Base-by-base conservation (phyloP, 129 eudicot species). In the Sambucus nigra region DNA sequence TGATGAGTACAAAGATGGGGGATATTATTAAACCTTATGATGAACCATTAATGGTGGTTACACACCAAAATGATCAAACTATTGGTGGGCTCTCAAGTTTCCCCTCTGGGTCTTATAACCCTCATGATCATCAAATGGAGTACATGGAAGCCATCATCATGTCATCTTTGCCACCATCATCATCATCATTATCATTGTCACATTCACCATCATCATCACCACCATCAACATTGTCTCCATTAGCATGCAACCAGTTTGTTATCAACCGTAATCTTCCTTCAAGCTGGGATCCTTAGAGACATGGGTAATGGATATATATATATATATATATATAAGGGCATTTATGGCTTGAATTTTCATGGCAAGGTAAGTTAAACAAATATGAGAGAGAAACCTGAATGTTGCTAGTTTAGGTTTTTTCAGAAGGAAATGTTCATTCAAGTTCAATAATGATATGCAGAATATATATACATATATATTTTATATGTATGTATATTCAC, bases 331-430 rank as follows among this genome's bases (percentile, higher is more conserved):
- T n/a, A n/a, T n/a, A n/a, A n/a, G n/a, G n/a, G 20, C 28, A 35
- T 18, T 5, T 33, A 55, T 18, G 26, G 4, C 11, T 33, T 57
- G 25, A 39, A 57, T 57, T 41, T 23, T 26, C 21, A 41, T 13
- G 63, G 12, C 8, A 55, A 11, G 60, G 60, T 15, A 21, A 55
- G 31, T 17, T 33, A 14, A 27, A 41, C 40, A 41, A 7, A 1
- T 5, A 10, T 11, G 60, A 32, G 10, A 32, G 38, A 51, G 56
- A 39, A 57, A 39, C 72, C 72, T 67, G 50, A 40, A 47, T 25
- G 55, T 59, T 58, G 28, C 73, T 51, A 51, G 66, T 59, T 59
- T 18, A 25, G 64, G 66, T 57, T 51, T 58, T 54, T 67, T 11
- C 15, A 45, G 25, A 32, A 5, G 33, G 53, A 25, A 60, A 42